phyloP scores from a whole-genome alignment of 306 rosid species.

The Cyclanthera cordifolia region DNA sequence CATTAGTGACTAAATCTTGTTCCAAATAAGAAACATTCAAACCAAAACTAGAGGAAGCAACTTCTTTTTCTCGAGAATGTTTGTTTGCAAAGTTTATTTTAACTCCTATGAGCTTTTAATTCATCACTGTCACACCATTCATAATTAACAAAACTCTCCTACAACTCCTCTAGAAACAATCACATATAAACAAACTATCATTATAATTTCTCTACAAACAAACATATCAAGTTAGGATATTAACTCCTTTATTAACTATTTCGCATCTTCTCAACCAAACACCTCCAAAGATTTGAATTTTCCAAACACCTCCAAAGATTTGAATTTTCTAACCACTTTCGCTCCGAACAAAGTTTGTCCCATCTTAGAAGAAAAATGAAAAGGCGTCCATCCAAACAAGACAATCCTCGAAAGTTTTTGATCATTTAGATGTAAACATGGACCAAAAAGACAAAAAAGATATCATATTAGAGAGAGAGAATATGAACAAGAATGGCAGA shows the following conservation, averaged over 20 bases:
- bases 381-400: slow-evolving; percentile 10
- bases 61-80: background rate
- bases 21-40: background rate
- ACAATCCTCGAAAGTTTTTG: background rate
- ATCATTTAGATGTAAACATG: background rate
- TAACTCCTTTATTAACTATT: too few relatives aligned
- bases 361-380: slow-evolving; percentile 1
- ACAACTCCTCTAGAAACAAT: too few relatives aligned
- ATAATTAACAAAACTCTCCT: too few relatives aligned
- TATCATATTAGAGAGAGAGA: slow-evolving; percentile 20
- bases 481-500: slow-evolving; percentile 15
- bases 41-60: background rate
- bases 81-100: too few relatives aligned
- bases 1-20: background rate
- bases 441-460: slow-evolving; percentile 3
- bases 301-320: too few relatives aligned
- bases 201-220: too few relatives aligned
- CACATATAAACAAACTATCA: too few relatives aligned
- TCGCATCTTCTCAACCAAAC: too few relatives aligned
- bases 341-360: background rate
- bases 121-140: too few relatives aligned
- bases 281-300: too few relatives aligned
- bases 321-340: background rate
- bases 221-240: too few relatives aligned
- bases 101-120: too few relatives aligned